Percentiles rank a stretch among this genome's conserved stretches.
These are phyloP conservation scores for Alternaria panax DNA, from an alignment of 2,329 filamentous ascomycete genomes.

Conservation along the genomic window DNA sequence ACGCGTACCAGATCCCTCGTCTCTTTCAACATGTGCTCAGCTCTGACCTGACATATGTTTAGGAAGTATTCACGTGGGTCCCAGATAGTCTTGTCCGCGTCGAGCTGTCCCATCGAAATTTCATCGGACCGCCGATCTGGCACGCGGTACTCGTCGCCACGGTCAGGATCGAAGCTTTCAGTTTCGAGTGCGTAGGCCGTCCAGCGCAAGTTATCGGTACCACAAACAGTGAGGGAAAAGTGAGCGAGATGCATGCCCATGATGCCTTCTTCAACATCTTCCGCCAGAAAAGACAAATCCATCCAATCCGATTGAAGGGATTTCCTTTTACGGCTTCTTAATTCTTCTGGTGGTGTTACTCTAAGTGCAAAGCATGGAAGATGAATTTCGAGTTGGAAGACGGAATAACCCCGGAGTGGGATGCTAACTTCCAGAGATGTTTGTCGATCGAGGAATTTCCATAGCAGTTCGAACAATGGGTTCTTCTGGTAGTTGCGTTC, in stretches of 20 bases:
- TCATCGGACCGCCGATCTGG: not conserved
- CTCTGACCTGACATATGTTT: not conserved
- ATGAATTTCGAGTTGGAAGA: conserved; percentile 9
- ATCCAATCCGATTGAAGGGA: not conserved
- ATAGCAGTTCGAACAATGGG: not conserved
- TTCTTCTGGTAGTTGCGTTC: not conserved
- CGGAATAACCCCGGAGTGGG: not conserved
- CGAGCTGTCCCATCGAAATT: not conserved
- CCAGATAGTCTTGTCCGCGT: conserved; percentile 5
- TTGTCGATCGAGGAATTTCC: not conserved
- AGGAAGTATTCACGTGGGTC: conserved; percentile 18
- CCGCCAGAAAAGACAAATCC: not conserved
- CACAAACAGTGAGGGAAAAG: conserved; percentile 5
- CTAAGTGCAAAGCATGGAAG: conserved; percentile 10
- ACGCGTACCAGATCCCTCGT: not conserved
- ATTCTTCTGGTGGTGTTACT: not conserved
- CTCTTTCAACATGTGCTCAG: not conserved
- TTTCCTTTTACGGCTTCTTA: not conserved
- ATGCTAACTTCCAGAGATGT: conserved; percentile 1
- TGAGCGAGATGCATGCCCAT: conserved; percentile 9
- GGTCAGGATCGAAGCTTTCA: conserved; percentile 3
- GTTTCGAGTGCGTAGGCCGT: conserved; percentile 4
- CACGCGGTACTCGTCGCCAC: not conserved
- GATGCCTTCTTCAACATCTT: not conserved
- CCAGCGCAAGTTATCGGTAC: conserved; percentile 4